A percentile compares a stretch with the other conserved stretches of the same genome.
Evolutionary conservation across 495 filamentous ascomycete genomes (phyloP).

Genomic region (Trichoderma virens): DNA sequence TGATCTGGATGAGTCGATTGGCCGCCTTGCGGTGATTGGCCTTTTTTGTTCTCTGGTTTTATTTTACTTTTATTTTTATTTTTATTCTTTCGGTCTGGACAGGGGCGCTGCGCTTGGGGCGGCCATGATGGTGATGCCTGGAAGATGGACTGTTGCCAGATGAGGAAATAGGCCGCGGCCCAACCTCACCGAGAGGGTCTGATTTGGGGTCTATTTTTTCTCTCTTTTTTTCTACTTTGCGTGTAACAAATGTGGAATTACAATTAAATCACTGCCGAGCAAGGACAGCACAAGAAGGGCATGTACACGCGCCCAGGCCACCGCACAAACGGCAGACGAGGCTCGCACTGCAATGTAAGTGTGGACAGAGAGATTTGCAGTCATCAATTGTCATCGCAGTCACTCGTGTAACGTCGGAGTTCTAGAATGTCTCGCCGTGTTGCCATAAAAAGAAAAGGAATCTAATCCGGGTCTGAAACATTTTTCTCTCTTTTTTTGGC

Average conservation of each 20-base stretch:
- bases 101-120: no score
- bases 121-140: not conserved
- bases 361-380: not conserved
- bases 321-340: no score
- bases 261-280: no score
- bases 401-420: not conserved
- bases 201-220: not conserved
- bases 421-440: not conserved
- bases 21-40: conserved; percentile 1
- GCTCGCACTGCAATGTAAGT: no score
- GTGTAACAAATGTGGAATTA: no score
- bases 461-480: no score
- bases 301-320: no score
- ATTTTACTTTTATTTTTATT: no score
- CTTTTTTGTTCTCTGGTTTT: not conserved
- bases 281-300: no score
- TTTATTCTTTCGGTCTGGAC: no score
- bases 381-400: not conserved
- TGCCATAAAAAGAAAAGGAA: not conserved
- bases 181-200: not conserved
- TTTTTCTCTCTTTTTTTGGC: no score
- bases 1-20: conserved; percentile 3
- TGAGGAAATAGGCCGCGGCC: not conserved
- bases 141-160: not conserved
- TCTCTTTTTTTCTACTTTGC: not conserved